These are phyloP conservation scores for Penicillium cataractarum DNA, from an alignment of 495 filamentous ascomycete genomes.

Conservation along the genomic window DNA sequence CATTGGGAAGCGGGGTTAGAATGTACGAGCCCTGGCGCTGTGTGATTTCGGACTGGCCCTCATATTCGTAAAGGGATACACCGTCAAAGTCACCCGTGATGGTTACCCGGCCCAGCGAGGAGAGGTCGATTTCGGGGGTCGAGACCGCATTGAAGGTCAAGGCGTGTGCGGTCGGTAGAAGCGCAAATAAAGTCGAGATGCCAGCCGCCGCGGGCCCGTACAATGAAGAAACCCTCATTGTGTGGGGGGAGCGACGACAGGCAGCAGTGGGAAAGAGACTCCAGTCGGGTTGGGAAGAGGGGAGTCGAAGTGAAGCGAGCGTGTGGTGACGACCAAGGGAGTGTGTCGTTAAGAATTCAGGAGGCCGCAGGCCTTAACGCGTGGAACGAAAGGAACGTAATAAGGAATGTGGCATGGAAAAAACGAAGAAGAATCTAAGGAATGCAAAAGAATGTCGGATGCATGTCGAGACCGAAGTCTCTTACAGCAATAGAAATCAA, in stretches of 20 bases:
- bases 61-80: conserved; percentile 86
- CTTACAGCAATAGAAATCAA: conserved; percentile 36
- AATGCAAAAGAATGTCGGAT: conserved; percentile 32
- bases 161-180: conserved; percentile 50
- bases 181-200: conserved; percentile 43
- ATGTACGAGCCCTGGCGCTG: conserved; percentile 80
- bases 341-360: conserved; percentile 30
- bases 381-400: conserved; percentile 39
- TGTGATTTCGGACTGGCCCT: conserved; percentile 71
- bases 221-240: conserved; percentile 63
- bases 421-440: conserved; percentile 25
- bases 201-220: conserved; percentile 58
- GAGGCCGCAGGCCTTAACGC: conserved; percentile 28
- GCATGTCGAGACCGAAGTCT: conserved; percentile 37
- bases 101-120: conserved; percentile 79
- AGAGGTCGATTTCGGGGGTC: conserved; percentile 78
- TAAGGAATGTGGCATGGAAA: conserved; percentile 39
- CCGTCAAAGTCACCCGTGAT: conserved; percentile 89
- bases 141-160: conserved; percentile 72
- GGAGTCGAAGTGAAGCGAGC: conserved; percentile 16
- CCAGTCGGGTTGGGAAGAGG: conserved; percentile 9
- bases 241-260: conserved; percentile 50
- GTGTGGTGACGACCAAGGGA: conserved; percentile 19
- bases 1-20: conserved; percentile 82
- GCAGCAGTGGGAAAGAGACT: conserved; percentile 18